Conservation (phyloP, 257 asterid species). For the Solanum sejunctum region DNA sequence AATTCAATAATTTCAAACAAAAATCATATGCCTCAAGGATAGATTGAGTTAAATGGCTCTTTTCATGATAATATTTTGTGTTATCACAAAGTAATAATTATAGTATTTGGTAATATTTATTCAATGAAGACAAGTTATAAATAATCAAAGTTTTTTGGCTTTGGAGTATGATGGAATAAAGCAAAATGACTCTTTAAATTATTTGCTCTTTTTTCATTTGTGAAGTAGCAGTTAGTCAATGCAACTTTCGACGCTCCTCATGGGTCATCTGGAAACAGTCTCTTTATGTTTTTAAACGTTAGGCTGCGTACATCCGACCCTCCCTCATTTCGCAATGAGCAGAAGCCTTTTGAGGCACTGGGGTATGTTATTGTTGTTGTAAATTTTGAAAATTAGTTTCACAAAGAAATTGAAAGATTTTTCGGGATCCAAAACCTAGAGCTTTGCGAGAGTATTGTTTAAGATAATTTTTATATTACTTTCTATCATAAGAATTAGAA, state of each 20-base stretch:
- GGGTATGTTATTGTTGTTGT: too few species aligned
- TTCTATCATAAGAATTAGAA: background rate
- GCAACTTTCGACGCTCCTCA: too few species aligned
- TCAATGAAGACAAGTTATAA: background rate
- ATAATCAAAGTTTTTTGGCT: background rate
- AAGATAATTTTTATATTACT: background rate
- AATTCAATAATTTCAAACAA: background rate
- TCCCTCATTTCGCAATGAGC: too few species aligned
- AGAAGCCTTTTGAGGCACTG: too few species aligned
- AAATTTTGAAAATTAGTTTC: background rate
- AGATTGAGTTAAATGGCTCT: background rate
- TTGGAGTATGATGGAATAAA: too few species aligned
- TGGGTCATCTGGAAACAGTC: too few species aligned
- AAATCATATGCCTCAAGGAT: background rate
- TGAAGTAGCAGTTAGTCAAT: too few species aligned
- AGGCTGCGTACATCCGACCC: too few species aligned
- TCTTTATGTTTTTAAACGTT: too few species aligned
- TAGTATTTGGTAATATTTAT: background rate
- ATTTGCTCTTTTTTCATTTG: too few species aligned
- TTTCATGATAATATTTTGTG: background rate
- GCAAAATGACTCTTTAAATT: too few species aligned
- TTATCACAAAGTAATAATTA: background rate
- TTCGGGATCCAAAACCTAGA: rapidly evolving
- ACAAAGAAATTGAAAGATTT: background rate
- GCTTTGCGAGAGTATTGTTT: background rate